These are phyloP conservation scores for Dacryopinax primogenitus DNA, from an alignment of 768 basidiomycete genomes.

Conservation along the genomic window DNA sequence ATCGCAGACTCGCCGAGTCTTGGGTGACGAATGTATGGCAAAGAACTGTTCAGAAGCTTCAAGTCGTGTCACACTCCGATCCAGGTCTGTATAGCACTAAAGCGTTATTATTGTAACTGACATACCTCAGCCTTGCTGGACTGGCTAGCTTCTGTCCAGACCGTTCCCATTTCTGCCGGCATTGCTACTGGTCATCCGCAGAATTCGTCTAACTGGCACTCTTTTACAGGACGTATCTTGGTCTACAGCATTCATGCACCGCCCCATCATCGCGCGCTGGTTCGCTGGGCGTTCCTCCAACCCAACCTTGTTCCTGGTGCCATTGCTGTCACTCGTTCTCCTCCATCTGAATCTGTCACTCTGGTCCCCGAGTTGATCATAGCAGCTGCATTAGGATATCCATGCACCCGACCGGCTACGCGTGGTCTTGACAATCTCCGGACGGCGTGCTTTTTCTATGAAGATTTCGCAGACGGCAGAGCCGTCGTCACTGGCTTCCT, in stretches of 20 bases:
- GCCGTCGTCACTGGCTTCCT: background rate
- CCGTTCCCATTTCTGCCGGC: conserved; percentile 1
- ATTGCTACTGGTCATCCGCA: conserved; percentile 1
- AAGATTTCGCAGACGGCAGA: background rate
- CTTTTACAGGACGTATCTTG: background rate
- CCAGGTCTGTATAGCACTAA: background rate
- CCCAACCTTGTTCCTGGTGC: background rate
- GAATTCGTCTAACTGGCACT: background rate
- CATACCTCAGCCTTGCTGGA: background rate
- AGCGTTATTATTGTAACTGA: background rate
- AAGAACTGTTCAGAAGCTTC: background rate
- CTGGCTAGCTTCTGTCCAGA: background rate
- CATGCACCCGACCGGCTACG: background rate
- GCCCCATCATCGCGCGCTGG: background rate
- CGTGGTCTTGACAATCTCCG: background rate
- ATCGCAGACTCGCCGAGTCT: background rate
- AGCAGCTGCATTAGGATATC: background rate
- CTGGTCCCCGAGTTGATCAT: background rate
- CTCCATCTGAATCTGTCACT: background rate
- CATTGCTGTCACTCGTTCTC: background rate
- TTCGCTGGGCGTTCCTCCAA: conserved; percentile 3
- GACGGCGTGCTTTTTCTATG: conserved; percentile 1
- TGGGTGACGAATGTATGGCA: background rate
- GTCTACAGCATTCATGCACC: background rate
- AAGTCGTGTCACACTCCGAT: background rate